Percentiles rank a stretch among this genome's conserved stretches.
These are phyloP conservation scores for Talaromyces sp. DNA, from an alignment of 2,329 filamentous ascomycete genomes.

Conservation along the genomic window DNA sequence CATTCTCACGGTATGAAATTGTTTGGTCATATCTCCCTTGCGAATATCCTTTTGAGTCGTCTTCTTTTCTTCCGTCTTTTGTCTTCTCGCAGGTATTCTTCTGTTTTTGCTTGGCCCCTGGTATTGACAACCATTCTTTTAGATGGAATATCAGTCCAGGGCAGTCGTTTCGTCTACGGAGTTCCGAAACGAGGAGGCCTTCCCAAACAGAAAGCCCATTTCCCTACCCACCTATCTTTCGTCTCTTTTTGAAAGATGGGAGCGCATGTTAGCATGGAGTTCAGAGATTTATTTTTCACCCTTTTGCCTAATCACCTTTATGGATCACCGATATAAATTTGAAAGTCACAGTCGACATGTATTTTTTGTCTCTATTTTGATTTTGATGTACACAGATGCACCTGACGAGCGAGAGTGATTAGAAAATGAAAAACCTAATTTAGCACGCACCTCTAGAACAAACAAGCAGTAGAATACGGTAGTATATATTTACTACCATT, in stretches of 20 bases:
- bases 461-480: not conserved
- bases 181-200: constrained; percentile 11
- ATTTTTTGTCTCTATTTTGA: constrained; percentile 8
- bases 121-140: not conserved
- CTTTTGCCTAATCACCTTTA: constrained; percentile 3
- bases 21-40: constrained; percentile 32
- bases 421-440: constrained; percentile 1
- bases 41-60: constrained; percentile 26
- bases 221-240: constrained; percentile 16
- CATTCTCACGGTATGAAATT: constrained; percentile 27
- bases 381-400: constrained; percentile 10
- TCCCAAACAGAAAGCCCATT: constrained; percentile 5
- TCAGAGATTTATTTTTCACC: constrained; percentile 12
- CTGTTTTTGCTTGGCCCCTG: not conserved
- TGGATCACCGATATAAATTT: constrained; percentile 1
- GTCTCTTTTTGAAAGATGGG: constrained; percentile 9
- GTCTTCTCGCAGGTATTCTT: not conserved
- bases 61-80: constrained; percentile 8
- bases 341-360: constrained; percentile 3
- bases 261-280: constrained; percentile 20
- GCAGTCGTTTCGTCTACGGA: not conserved
- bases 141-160: not conserved
- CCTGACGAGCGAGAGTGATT: not conserved
- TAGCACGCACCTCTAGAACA: not conserved
- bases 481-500: too few relatives aligned